Base-by-base conservation (phyloP, 2,329 filamentous ascomycete species). In the Cercospora sojina region DNA sequence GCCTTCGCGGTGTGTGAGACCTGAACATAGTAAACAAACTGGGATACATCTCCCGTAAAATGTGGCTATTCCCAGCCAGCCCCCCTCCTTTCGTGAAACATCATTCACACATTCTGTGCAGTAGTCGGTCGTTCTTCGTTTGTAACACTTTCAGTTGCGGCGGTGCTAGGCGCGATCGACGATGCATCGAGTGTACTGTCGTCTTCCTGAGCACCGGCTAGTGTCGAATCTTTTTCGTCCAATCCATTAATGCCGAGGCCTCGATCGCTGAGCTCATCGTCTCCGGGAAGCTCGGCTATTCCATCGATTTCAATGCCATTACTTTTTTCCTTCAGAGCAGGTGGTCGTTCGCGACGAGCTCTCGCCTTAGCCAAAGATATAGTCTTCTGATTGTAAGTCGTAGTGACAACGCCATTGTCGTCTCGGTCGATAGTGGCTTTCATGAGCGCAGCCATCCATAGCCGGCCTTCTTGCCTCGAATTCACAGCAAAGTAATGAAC, bases 391-490 rank as follows among this genome's bases (percentile, higher is more conserved):
- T 97, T 94, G 80, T 98, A 98, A 3, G 93, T 97, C 3, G 91
- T 95, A 20, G 92, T 93, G 67, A 97, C 89, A 9, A 90, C 87
- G 68, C 90, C 86, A 62, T 73, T 74, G 74, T 87, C 81, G 72
- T 99, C 95, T 67, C 94, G 90, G 76, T 98, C 94, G 73, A 99
- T 99, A 1, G 95, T 99, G 10, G 95, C 95, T 81, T 99, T 99
- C 92, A 99, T 96, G 60, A 99, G 82, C 5, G 95, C 95, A 4
- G 93, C 95, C 95, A 99, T 99, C 95, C 95, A 99, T 47, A 96
- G 82, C 12, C 95, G 88, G 16, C 95, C 95, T 76, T 95, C 88
- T 73, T 92, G 88, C 66, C 97, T 83, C 73, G 91, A 97, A 61
- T 96, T 93, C 23, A 97, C 93, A 5, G 96, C 95, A 78, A 99